Conservation (phyloP, 2,329 filamentous ascomycete genomes). For the Leptographium radiaticola region DNA sequence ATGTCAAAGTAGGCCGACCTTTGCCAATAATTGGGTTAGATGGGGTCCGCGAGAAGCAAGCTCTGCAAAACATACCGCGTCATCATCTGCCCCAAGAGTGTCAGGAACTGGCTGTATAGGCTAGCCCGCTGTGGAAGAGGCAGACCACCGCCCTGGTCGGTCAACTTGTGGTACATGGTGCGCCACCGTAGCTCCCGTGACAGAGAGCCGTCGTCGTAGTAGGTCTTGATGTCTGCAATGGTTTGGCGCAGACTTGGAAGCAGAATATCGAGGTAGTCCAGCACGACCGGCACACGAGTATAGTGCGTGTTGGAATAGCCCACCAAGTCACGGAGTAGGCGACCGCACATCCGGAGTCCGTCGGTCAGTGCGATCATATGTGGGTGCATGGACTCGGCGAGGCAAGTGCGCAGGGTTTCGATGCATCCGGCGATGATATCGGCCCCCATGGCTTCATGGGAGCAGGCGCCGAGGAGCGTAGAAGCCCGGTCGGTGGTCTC, state of each 20-base stretch:
- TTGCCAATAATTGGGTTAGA: background rate
- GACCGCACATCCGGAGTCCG: constrained; percentile 30
- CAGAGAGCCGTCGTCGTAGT: constrained; percentile 36
- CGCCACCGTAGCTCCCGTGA: constrained; percentile 40
- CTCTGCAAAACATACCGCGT: constrained; percentile 27
- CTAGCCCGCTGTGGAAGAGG: constrained; percentile 38
- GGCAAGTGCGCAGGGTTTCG: constrained; percentile 31
- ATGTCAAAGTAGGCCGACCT: constrained; percentile 42
- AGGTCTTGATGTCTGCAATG: constrained; percentile 36
- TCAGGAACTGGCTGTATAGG: constrained; percentile 42
- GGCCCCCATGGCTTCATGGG: constrained; percentile 38
- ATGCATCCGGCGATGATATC: constrained; percentile 33
- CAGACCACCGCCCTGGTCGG: constrained; percentile 36
- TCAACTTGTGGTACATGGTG: constrained; percentile 44
- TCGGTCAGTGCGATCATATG: constrained; percentile 34
- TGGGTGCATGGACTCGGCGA: constrained; percentile 30
- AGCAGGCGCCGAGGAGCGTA: constrained; percentile 38
- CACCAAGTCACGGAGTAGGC: constrained; percentile 38
- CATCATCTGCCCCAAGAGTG: constrained; percentile 34
- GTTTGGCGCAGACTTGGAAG: constrained; percentile 41
- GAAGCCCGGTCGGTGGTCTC: background rate
- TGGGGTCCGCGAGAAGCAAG: background rate
- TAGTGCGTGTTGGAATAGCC: constrained; percentile 36
- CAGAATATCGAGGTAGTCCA: constrained; percentile 42
- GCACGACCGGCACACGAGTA: constrained; percentile 33